Evolutionary conservation across 1,139 yeast species (phyloP).

Genomic region (Blastobotrys buckinghamii): DNA sequence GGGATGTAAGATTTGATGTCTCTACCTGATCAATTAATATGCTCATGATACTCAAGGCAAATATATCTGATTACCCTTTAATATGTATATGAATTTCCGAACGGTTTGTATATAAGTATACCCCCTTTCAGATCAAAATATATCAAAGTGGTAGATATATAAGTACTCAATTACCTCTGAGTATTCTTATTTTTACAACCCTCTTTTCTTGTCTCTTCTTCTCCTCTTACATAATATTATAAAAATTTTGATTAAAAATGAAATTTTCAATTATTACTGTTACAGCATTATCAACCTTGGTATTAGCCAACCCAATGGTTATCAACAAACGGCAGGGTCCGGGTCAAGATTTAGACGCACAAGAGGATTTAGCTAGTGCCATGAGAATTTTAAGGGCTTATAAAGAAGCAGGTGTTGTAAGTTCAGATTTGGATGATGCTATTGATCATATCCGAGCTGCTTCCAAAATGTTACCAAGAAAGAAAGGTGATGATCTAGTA

Average conservation of each 20-base stretch:
- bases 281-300: not conserved
- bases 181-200: too few species aligned
- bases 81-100: too few species aligned
- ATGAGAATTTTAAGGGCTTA: not conserved
- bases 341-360: constrained; percentile 2
- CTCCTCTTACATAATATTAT: not conserved
- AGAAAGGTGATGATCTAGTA: not conserved
- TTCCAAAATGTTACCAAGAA: not conserved
- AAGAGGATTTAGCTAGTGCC: not conserved
- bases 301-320: not conserved
- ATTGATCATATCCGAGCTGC: not conserved
- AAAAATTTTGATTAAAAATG: not conserved
- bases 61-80: too few species aligned
- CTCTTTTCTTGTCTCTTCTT: not conserved
- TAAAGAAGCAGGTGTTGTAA: not conserved
- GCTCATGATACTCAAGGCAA: too few species aligned
- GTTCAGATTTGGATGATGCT: not conserved
- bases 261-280: not conserved
- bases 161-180: too few species aligned
- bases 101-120: too few species aligned
- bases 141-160: too few species aligned
- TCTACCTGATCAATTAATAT: too few species aligned
- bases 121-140: too few species aligned
- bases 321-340: not conserved
- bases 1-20: too few species aligned